Conservation (phyloP, 2,329 filamentous ascomycete species). For the Colletotrichum lini region DNA sequence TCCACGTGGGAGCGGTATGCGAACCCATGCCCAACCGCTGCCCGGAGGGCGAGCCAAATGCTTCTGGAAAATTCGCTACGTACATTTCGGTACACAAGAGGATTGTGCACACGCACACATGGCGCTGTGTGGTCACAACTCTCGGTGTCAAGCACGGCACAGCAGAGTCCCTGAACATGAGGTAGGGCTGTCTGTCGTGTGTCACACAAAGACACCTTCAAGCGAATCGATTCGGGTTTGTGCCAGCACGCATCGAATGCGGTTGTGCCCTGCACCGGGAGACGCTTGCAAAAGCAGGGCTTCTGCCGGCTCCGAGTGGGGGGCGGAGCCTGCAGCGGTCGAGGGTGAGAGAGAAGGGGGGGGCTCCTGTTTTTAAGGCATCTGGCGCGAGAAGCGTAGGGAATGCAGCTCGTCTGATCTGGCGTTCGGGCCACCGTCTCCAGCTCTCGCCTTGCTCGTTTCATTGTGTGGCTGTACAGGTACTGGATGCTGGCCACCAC, state of each 20-base stretch:
- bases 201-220: slow-evolving; percentile 2
- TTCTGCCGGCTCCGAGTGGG: slow-evolving; percentile 30
- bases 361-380: slow-evolving; percentile 25
- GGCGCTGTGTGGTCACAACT: slow-evolving; percentile 8
- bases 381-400: slow-evolving; percentile 40
- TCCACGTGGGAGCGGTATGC: slow-evolving; percentile 42
- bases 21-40: slow-evolving; percentile 33
- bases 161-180: slow-evolving; percentile 16
- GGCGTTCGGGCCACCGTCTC: slow-evolving; percentile 20
- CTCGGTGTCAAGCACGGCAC: background rate
- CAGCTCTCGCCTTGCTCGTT: slow-evolving; percentile 41
- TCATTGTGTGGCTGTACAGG: slow-evolving; percentile 25
- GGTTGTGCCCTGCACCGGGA: slow-evolving; percentile 9
- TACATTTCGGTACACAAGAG: background rate
- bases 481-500: background rate
- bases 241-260: background rate
- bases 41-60: slow-evolving; percentile 30
- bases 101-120: background rate
- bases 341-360: background rate
- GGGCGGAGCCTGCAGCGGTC: background rate
- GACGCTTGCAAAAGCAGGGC: slow-evolving; percentile 20
- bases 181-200: slow-evolving; percentile 36
- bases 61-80: slow-evolving; percentile 39
- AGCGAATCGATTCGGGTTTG: slow-evolving; percentile 15
- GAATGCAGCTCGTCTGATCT: slow-evolving; percentile 38